Evolutionary conservation across 495 filamentous ascomycete species (phyloP).

Genomic region (Hyaloscypha variabilis): DNA sequence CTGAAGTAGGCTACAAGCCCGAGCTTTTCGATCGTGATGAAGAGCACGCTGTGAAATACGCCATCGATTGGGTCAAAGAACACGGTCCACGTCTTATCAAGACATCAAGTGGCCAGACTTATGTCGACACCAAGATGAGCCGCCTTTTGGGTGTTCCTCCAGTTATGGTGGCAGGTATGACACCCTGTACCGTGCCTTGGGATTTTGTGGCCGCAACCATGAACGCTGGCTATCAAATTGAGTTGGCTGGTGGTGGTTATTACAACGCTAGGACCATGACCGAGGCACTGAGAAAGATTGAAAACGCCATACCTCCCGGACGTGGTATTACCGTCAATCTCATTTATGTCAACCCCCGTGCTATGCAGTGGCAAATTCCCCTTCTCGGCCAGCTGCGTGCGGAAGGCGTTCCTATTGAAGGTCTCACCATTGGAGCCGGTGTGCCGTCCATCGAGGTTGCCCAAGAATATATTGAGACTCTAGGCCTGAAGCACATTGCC

Average conservation of each 20-base stretch:
- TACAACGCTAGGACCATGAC: slow-evolving; percentile 91
- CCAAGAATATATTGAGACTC: slow-evolving; percentile 89
- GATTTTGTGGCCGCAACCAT: slow-evolving; percentile 95
- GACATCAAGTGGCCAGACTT: slow-evolving; percentile 83
- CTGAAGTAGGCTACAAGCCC: slow-evolving; percentile 93
- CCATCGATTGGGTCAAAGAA: slow-evolving; percentile 97
- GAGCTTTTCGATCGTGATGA: slow-evolving; percentile 96
- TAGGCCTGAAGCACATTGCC: slow-evolving; percentile 92
- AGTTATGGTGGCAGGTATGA: slow-evolving; percentile 96
- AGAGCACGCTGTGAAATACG: slow-evolving; percentile 89
- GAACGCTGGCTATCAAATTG: slow-evolving; percentile 93
- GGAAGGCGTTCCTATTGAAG: slow-evolving; percentile 91
- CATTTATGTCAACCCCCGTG: slow-evolving; percentile 94
- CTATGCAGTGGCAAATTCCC: slow-evolving; percentile 98
- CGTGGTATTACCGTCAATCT: slow-evolving; percentile 93
- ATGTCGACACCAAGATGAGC: slow-evolving; percentile 98
- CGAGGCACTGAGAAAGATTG: slow-evolving; percentile 85
- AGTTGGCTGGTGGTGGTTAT: slow-evolving; percentile 89
- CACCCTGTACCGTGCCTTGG: slow-evolving; percentile 90
- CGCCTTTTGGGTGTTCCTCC: slow-evolving; percentile 85
- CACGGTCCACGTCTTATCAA: slow-evolving; percentile 86
- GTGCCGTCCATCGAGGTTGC: slow-evolving; percentile 94
- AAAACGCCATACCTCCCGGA: slow-evolving; percentile 82
- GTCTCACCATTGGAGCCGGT: slow-evolving; percentile 91
- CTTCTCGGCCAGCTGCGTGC: slow-evolving; percentile 81